Base-by-base conservation (phyloP, 352 stramenopile species). In the Pythium insidiosum region DNA sequence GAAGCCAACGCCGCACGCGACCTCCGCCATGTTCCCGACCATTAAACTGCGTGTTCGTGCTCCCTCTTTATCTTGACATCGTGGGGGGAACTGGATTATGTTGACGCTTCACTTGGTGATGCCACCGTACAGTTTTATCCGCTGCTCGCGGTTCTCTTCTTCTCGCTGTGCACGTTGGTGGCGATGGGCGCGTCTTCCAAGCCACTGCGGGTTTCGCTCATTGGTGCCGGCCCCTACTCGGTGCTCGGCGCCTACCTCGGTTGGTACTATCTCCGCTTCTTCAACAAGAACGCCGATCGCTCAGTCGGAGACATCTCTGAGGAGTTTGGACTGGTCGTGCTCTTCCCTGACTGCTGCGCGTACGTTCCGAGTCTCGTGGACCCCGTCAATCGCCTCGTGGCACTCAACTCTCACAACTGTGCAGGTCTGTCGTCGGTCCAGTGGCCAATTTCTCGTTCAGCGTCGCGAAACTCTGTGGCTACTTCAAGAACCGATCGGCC, bases 251-350 rank as follows among this genome's bases (percentile, higher is more conserved):
- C 75, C 38, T 94, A 66, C 58, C 83, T 90, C 46, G 78, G 78
- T 11, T 94, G 81, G 81, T 90, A 83, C 49, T 91, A 88, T 53
- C 66, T 94, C 20, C 81, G 81, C 21, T 92, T 92, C 49, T 56
- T 91, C 13, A 75, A 79, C 50, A 85, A 83, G 51, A 94, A 91
- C 52, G 44, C 53, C 15, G 81, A 91, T 26, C 59, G 71, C 20
- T 81, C 68, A 5, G 43, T 81, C n/a, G 81, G 81, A 4, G 68
- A 94, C 55, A 55, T 80, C 29, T 88, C 76, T 20, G 76, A 91
- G 6, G 78, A 88, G 24, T 94, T 94, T 38, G 66, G 64, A 13
- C 58, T 91, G 36, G 66, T 82, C 30, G 44, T 82, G 24, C 40
- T 94, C 9, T 56, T 94, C 23, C 81, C 81, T 13, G 72, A 85